Evolutionary conservation across 306 rosid species (phyloP).

Genomic region (Clitoria ternatea): DNA sequence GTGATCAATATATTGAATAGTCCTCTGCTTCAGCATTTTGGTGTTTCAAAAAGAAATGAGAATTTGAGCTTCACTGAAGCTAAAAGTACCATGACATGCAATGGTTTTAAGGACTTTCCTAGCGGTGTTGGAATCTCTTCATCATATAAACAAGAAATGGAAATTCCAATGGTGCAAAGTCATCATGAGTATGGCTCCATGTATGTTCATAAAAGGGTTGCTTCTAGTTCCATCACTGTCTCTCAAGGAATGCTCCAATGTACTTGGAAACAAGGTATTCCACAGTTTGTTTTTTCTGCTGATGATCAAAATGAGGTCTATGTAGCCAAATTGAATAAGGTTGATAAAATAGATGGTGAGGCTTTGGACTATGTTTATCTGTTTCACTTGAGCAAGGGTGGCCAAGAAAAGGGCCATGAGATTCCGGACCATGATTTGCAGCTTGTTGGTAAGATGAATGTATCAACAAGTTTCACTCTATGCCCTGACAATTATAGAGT

Average conservation of each 20-base stretch:
- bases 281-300: neutral
- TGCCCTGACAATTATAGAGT: neutral
- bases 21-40: neutral
- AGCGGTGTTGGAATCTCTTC: constrained; percentile 35
- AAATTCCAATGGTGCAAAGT: constrained; percentile 28
- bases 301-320: constrained; percentile 5
- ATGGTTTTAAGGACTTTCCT: constrained; percentile 28
- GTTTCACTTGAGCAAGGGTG: neutral
- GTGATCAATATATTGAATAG: neutral
- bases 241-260: constrained; percentile 8
- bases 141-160: constrained; percentile 27
- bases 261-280: constrained; percentile 5
- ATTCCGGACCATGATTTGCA: neutral
- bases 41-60: neutral
- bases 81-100: neutral
- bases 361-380: neutral
- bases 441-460: constrained; percentile 4
- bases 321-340: neutral
- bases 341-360: neutral
- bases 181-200: constrained; percentile 29
- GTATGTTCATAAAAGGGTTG: constrained; percentile 32
- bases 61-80: neutral
- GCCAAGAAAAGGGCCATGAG: neutral
- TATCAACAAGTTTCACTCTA: neutral
- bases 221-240: constrained; percentile 8